Evolutionary conservation across 192 early-diverging fungal species (phyloP).

Genomic region (Coemansia reversa): DNA sequence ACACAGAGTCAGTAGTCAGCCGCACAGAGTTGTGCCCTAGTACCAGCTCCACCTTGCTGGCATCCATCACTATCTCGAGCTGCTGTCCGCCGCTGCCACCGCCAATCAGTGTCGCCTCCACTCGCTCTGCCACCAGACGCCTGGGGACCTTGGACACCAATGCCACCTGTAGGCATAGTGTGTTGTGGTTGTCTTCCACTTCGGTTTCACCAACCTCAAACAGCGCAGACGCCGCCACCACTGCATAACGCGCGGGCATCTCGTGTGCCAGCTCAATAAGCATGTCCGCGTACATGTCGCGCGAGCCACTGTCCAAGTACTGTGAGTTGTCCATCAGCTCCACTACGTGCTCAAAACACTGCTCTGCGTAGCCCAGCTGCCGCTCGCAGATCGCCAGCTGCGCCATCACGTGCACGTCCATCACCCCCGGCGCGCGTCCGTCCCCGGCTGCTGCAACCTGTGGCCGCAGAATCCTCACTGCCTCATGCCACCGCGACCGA

Average conservation of each 20-base stretch:
- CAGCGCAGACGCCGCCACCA: constrained; percentile 10
- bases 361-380: constrained; percentile 13
- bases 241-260: background rate
- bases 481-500: constrained; percentile 36
- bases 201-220: constrained; percentile 9
- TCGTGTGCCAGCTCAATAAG: constrained; percentile 16
- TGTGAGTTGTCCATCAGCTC: constrained; percentile 22
- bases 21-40: constrained; percentile 5
- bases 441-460: constrained; percentile 13
- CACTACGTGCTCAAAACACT: constrained; percentile 21
- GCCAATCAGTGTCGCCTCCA: constrained; percentile 22
- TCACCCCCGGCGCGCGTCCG: constrained; percentile 1
- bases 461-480: constrained; percentile 25
- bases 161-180: constrained; percentile 4
- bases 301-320: constrained; percentile 8
- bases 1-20: constrained; percentile 24
- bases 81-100: constrained; percentile 12
- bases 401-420: constrained; percentile 26
- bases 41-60: constrained; percentile 4
- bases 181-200: constrained; percentile 3
- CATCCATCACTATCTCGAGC: constrained; percentile 24
- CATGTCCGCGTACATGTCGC: constrained; percentile 14
- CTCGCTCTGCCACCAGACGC: background rate
- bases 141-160: constrained; percentile 14
- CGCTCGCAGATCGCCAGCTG: constrained; percentile 42